Percentiles rank a stretch among this genome's conserved stretches.
Evolutionary conservation across 495 filamentous ascomycete species (phyloP).

Genomic region (Neurospora terricola): DNA sequence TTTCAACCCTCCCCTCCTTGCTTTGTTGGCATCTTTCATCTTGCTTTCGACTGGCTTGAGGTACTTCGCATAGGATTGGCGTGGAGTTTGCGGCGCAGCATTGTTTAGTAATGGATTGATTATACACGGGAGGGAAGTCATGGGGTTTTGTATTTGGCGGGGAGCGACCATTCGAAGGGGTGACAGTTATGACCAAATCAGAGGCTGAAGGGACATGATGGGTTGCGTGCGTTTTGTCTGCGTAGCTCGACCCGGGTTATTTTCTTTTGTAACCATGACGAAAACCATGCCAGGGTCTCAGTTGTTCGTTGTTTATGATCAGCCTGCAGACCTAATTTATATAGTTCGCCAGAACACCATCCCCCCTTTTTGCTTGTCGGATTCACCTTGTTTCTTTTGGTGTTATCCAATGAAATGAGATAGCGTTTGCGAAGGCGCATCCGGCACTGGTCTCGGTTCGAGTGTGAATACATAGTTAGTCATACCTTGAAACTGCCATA

Average conservation of each 20-base stretch:
- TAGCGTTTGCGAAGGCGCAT: not conserved
- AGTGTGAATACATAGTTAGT: not conserved
- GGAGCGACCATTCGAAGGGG: constrained; percentile 7
- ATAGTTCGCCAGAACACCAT: not conserved
- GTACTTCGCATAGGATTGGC: constrained; percentile 24
- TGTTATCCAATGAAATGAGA: not conserved
- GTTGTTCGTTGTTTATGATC: not conserved
- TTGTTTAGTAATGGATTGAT: constrained; percentile 17
- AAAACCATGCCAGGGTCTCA: not conserved
- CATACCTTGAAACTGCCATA: not conserved
- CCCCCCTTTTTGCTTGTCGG: not conserved
- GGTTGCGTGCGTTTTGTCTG: not conserved
- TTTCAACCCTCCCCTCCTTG: constrained; percentile 3
- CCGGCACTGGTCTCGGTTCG: not conserved
- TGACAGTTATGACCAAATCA: not conserved
- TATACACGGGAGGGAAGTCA: constrained; percentile 16
- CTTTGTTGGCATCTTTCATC: constrained; percentile 19
- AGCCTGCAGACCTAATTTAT: not conserved
- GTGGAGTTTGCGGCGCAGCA: constrained; percentile 32
- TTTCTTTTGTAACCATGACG: not conserved
- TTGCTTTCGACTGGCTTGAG: not conserved
- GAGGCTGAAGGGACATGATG: not conserved
- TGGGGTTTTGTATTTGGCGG: constrained; percentile 12
- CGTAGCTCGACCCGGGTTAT: not conserved
- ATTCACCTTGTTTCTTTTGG: not conserved